Evolutionary conservation across 345 rosid species (phyloP), one percentile per base, ranked within the genome.

Genomic region (Raphanus raphanistrum): DNA sequence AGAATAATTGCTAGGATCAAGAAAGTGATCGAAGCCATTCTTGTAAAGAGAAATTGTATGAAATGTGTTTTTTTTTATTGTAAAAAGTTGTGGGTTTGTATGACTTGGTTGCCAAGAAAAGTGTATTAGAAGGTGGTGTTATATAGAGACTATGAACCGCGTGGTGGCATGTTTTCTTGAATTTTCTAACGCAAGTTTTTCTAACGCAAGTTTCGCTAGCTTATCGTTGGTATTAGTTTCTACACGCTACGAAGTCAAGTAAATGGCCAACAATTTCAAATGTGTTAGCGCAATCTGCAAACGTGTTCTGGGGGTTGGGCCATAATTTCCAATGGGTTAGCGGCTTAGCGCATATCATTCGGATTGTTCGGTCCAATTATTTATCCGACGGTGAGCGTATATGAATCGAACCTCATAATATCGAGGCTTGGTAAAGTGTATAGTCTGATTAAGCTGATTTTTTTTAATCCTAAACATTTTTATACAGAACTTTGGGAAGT

Each of bases 11-110:
- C 59, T 54, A 77, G 71, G 25, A 77, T 71, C 60, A 70, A 54
- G 73, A 77, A 55, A 6, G 65, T 54, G 43, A 1, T 16, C 6
- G 66, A 63, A 32, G 60, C 75, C 80, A 77, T 77, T 4, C 10
- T 63, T 32, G 6, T 15, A 17, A 0, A 35, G 35, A 25, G 13
- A 76, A 59, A 28, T 50, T 68, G 58, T 57, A 55, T 35, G 66
- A 62, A 31, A 32, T 31, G 32, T 32, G 32, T 32, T n/a, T 13
- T 5, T 13, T 54, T 50, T 50, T 15, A 13, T 59, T 10, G 26
- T 13, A 12, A 50, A 50, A 13, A 50, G 15, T n/a, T 50, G 4
- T 50, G 35, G 54, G 71, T 59, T n/a, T 13, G 27, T 73, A 48
- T 54, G 15, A 9, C 50, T 66, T 66, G 65, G 65, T 55, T 55